Evolutionary conservation across 768 basidiomycete species (phyloP), one percentile per base, ranked within the genome.

Genomic region (Tylopilus subfusipes): DNA sequence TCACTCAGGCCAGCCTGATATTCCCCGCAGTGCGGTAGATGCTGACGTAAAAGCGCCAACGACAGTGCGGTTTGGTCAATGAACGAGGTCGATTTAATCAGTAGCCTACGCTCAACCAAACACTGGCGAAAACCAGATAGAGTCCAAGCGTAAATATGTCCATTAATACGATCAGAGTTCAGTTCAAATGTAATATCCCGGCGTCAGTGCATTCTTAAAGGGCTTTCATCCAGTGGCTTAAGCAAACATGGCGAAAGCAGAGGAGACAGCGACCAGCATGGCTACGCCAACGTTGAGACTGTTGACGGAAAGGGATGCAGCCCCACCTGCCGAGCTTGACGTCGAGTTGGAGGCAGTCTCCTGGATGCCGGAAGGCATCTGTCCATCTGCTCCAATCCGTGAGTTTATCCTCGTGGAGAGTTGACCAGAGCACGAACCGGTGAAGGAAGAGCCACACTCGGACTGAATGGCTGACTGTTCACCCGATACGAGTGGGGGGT

Each of bases 401-500:
- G 27, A 63, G 52, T 38, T 9, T 11, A 30, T 12, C 3, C 18
- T 31, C 21, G 22, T 10, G 38, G 2, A 22, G 38, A 19, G 18
- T 16, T 0, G 19, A 19, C n/a, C 11, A 12, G n/a, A 46, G 44
- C 7, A 67, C 78, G 54, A 64, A 85, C 83, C 72, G 43, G 72
- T 78, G 68, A 84, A 85, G 13, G 70, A 68, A 40, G 79, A 61
- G 13, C 83, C 83, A 57, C 84, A 85, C 8, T 55, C 22, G 18
- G 56, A 47, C 54, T 69, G 69, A 4, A 78, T 4, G 2, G 62
- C 48, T 8, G 75, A 51, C n/a, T 68, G 62, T 0, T 65, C 51
- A 38, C 60, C 43, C 10, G 72, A 52, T 13, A 71, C 53, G 5
- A 78, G 25, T 16, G 59, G 56, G 1, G 83, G 79, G 34, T 72